These are phyloP conservation scores for Suhomyces taliae DNA, from an alignment of 1,139 yeast species.

Conservation along the genomic window DNA sequence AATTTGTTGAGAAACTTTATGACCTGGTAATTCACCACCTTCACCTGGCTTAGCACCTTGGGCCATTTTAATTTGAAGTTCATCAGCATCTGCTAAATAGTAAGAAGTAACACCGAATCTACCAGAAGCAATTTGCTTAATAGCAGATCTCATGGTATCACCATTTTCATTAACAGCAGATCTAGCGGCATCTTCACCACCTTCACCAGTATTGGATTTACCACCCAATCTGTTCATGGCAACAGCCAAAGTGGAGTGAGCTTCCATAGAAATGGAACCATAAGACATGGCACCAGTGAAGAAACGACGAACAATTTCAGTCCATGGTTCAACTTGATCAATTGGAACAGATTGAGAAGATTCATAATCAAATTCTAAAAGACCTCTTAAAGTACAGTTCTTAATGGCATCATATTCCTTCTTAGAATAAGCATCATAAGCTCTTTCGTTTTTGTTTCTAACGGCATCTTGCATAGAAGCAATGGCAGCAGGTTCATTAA, in stretches of 20 bases:
- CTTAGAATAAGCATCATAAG: conserved; percentile 86
- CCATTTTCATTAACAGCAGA: conserved; percentile 79
- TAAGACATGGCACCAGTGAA: conserved; percentile 99
- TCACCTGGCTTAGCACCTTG: conserved; percentile 99
- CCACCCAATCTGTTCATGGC: conserved; percentile 99
- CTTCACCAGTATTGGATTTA: conserved; percentile 98
- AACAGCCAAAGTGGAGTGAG: conserved; percentile 95
- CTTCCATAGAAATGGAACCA: conserved; percentile 98
- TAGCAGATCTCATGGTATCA: conserved; percentile 97
- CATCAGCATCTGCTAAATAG: conserved; percentile 94
- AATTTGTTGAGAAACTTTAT: conserved; percentile 83
- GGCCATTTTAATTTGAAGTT: conserved; percentile 97
- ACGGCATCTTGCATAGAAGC: conserved; percentile 97
- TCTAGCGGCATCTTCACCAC: conserved; percentile 97
- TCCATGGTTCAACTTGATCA: conserved; percentile 99
- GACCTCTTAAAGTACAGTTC: conserved; percentile 91
- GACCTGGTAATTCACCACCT: conserved; percentile 98
- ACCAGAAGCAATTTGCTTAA: conserved; percentile 97
- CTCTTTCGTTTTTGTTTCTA: conserved; percentile 89
- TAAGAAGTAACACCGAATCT: conserved; percentile 97
- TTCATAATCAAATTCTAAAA: conserved; percentile 84
- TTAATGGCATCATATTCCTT: conserved; percentile 90
- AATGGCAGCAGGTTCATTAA: conserved; percentile 92
- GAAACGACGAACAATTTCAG: conserved; percentile 95
- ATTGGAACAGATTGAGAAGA: conserved; percentile 75